Evolutionary conservation across 2,329 filamentous ascomycete genomes (phyloP), one percentile per base, ranked within the genome.

Genomic region (Clonostachys byssicola): DNA sequence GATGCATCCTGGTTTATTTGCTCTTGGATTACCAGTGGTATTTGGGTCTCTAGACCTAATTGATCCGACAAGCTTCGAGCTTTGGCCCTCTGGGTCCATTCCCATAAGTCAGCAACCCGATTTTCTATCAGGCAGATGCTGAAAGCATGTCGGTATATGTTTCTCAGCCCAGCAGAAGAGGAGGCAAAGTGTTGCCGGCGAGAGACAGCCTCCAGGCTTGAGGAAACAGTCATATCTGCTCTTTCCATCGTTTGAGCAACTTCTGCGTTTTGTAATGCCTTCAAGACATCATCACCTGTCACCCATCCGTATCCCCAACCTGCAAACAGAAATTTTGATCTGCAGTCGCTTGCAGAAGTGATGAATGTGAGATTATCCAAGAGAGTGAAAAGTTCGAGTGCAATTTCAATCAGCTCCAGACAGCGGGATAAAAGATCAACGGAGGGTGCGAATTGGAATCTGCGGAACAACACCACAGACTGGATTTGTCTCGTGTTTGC

Each of bases 161-260:
- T 23, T 23, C 20, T 16, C 40, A 42, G 14, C 20, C 30, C 20
- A 12, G n/a, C 40, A 14, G n/a, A 17, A 9, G 23, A 30, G 4
- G 16, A 16, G 20, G n/a, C 20, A 9, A 16, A 17, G 17, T 42
- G 40, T 23, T 42, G 40, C 40, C 20, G 18, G 12, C 42, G 39
- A 13, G 40, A 46, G 7, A 38, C 30, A 9, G 47, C 47, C n/a
- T 39, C 47, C 10, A 46, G 33, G 39, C 47, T 23, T 18, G 33
- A 7, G 16, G 43, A 43, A 12, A 43, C 36, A 17, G 30, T 17
- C 36, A 46, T 30, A 39, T 45, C 44, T 16, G 39, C 38, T 30
- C 47, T 20, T 43, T 49, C 43, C 20, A 39, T 23, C 6, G 39
- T 40, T 40, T 40, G 42, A 13, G 47, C 47, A 43, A 42, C 39